Conservation (phyloP, 768 basidiomycete species). For the Hypholoma sublateritium region DNA sequence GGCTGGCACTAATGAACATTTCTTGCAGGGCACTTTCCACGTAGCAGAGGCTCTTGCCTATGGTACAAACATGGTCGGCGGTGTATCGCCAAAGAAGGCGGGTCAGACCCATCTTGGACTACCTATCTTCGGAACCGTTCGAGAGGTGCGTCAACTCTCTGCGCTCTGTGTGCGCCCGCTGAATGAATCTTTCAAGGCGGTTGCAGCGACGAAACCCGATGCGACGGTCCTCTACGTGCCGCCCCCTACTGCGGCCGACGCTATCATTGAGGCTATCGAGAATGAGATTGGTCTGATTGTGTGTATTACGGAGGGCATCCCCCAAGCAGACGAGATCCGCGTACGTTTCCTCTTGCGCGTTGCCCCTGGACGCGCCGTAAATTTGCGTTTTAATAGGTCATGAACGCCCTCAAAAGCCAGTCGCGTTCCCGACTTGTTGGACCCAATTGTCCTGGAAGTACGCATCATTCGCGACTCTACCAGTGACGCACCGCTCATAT, state of each 20-base stretch:
- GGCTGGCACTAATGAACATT: not conserved
- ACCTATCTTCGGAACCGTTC: constrained; percentile 90
- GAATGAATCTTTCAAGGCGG: constrained; percentile 57
- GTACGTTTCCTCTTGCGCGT: constrained; percentile 44
- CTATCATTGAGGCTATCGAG: constrained; percentile 98
- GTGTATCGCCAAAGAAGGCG: constrained; percentile 95
- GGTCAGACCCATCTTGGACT: constrained; percentile 94
- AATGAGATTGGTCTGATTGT: constrained; percentile 98
- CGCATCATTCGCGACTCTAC: constrained; percentile 11
- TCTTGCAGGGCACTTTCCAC: constrained; percentile 89
- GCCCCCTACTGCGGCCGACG: constrained; percentile 93
- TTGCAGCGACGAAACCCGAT: constrained; percentile 82
- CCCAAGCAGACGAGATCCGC: constrained; percentile 94
- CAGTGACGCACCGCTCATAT: not conserved
- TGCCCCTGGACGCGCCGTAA: not conserved
- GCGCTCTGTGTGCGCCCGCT: not conserved
- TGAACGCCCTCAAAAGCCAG: constrained; percentile 92
- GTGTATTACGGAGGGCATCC: constrained; percentile 98
- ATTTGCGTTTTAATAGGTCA: constrained; percentile 57
- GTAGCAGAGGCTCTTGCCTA: constrained; percentile 89
- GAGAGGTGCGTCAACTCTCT: constrained; percentile 59
- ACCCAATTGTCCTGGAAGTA: constrained; percentile 92
- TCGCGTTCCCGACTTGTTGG: constrained; percentile 95
- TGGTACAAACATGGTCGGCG: constrained; percentile 97
- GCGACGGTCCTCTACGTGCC: constrained; percentile 98